Conservation (phyloP, 2,329 filamentous ascomycete species). For the Aspergillus hortae region DNA sequence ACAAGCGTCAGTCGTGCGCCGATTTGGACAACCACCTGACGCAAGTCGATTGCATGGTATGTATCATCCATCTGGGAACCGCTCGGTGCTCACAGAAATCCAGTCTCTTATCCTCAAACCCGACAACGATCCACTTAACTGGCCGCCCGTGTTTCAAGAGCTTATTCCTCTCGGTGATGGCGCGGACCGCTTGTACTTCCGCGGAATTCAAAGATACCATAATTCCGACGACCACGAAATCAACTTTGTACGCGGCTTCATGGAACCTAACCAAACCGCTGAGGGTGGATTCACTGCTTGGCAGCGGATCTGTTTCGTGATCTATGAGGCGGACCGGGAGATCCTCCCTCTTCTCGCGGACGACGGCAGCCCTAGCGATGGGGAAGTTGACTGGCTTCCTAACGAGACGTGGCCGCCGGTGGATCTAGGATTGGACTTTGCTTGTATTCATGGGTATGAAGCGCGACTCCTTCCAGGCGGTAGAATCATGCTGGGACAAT, state of each 20-base stretch:
- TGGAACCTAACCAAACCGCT: conserved; percentile 24
- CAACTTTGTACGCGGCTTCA: conserved; percentile 32
- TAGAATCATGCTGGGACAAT: conserved; percentile 48
- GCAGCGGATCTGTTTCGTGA: conserved; percentile 35
- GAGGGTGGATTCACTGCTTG: conserved; percentile 34
- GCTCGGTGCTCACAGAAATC: background rate
- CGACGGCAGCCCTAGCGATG: conserved; percentile 11
- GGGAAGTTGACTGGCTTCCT: conserved; percentile 1
- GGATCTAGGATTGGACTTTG: conserved; percentile 20
- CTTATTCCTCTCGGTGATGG: conserved; percentile 14
- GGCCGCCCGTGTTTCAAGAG: conserved; percentile 24
- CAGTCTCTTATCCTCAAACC: conserved; percentile 23
- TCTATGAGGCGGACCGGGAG: conserved; percentile 24
- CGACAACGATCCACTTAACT: conserved; percentile 16
- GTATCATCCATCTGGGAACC: background rate
- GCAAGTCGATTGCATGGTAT: conserved; percentile 24
- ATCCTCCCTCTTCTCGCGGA: conserved; percentile 13
- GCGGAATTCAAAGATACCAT: conserved; percentile 20
- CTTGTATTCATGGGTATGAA: conserved; percentile 46
- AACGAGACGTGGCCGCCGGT: conserved; percentile 14
- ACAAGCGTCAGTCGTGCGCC: conserved; percentile 34
- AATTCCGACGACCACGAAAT: conserved; percentile 5
- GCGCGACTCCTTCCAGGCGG: conserved; percentile 46
- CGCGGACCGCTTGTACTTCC: conserved; percentile 19
- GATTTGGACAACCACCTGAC: conserved; percentile 24